Conservation (phyloP, 2,329 filamentous ascomycete genomes). For the Pseudopyrenochaeta lycopersici region DNA sequence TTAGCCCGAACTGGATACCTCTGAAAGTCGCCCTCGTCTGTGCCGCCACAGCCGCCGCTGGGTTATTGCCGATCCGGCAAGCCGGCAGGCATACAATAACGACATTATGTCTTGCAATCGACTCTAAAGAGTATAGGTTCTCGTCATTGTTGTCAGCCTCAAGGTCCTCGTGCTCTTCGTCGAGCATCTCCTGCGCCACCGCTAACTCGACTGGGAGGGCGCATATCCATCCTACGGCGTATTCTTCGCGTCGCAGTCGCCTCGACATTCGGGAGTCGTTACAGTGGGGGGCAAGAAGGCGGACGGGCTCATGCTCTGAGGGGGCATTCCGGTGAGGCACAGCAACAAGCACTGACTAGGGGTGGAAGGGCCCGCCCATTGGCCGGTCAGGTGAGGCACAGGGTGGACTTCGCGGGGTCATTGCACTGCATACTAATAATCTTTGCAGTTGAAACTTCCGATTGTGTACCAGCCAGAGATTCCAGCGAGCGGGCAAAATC, state of each 20-base stretch:
- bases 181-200: too few relatives aligned
- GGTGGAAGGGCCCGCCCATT: too few relatives aligned
- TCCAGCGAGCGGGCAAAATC: too few relatives aligned
- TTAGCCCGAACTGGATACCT: conserved; percentile 48
- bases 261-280: conserved; percentile 3
- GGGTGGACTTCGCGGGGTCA: too few relatives aligned
- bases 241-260: conserved; percentile 16
- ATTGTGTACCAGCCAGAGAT: too few relatives aligned
- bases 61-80: conserved; percentile 43
- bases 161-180: conserved; percentile 21
- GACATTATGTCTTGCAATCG: conserved; percentile 42
- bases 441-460: too few relatives aligned
- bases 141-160: conserved; percentile 31
- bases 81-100: conserved; percentile 24
- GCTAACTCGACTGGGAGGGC: conserved; percentile 19
- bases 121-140: conserved; percentile 31
- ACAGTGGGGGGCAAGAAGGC: background rate
- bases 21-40: conserved; percentile 43
- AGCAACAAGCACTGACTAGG: too few relatives aligned
- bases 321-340: too few relatives aligned
- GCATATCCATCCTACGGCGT: conserved; percentile 24
- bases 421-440: too few relatives aligned
- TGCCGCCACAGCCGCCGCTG: conserved; percentile 44
- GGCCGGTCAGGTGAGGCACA: too few relatives aligned
- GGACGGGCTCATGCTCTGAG: too few relatives aligned